Base-by-base conservation (phyloP, 1,139 yeast species). In the Zhuliangozyma parablackwelliae region DNA sequence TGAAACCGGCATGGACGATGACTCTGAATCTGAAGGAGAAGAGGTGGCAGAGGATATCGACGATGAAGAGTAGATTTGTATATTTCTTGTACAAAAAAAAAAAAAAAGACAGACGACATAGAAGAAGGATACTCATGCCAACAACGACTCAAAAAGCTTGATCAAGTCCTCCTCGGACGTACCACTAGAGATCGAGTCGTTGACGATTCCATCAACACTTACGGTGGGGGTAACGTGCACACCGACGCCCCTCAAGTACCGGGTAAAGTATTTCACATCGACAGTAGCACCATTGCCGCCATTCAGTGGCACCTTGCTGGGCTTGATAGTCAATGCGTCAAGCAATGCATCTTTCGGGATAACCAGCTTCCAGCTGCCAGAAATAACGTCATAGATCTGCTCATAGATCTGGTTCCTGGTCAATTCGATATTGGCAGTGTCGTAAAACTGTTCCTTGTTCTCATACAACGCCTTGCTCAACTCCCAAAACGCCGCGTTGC, bases 191-290 rank as follows among this genome's bases (percentile, higher is more conserved):
- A 70, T 52, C 6, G 58, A 40, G 37, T 56, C 59, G 39, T 59
- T 61, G 16, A 59, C 68, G 35, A 84, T 73, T 1, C 96, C 96
- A 53, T 87, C 76, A 35, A 88, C 63, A 26, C 76, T 62, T 11
- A 86, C 82, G 2, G 95, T 80, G n/a, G 97, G 97, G 2, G 94
- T 84, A 23, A 84, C 80, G 54, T 88, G 96, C 31, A 85, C 77
- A 28, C 94, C 88, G 31, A 80, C 78, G 41, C 86, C 87, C 54
- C 96, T 75, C 37, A 80, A 80, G 53, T 78, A 78, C 53, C 79
- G 73, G 26, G 89, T 75, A 54, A 85, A 86, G 51, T 82, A 82
- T 61, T 86, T 88, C 44, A 84, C 54, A 51, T 86, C 95, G 25
- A 56, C 65, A 5, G 75, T 66, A 20, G 83, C 70, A 7, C 60